Percentiles rank a stretch among this genome's conserved stretches.
Evolutionary conservation across 2,329 filamentous ascomycete genomes (phyloP).

Genomic region (Alternaria rosae): DNA sequence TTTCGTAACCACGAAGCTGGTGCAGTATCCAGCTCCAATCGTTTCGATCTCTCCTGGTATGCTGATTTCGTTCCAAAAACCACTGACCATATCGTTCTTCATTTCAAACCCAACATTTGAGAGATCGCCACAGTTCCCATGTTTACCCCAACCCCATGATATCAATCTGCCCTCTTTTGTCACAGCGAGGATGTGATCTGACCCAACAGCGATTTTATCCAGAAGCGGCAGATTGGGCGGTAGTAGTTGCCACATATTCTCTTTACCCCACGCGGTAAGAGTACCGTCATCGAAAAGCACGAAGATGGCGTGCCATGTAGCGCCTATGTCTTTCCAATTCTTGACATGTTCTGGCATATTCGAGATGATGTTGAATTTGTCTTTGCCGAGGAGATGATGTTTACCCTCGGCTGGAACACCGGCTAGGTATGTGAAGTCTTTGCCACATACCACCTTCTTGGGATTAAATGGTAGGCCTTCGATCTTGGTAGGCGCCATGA

Average conservation of each 20-base stretch:
- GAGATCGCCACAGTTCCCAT: conserved; percentile 83
- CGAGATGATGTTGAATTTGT: conserved; percentile 74
- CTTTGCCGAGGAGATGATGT: conserved; percentile 72
- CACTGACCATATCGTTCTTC: conserved; percentile 39
- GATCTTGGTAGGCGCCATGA: conserved; percentile 25
- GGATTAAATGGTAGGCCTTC: conserved; percentile 67
- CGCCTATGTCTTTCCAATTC: conserved; percentile 72
- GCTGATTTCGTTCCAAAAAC: conserved; percentile 39
- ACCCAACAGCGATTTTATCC: conserved; percentile 76
- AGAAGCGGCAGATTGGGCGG: conserved; percentile 67
- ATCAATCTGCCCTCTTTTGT: conserved; percentile 71
- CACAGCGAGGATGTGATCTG: conserved; percentile 85
- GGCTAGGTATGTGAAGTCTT: conserved; percentile 83
- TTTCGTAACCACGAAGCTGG: conserved; percentile 36
- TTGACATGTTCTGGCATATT: conserved; percentile 61
- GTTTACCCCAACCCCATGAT: conserved; percentile 96
- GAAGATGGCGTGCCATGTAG: conserved; percentile 85
- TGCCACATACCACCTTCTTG: conserved; percentile 74
- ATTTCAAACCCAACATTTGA: conserved; percentile 16
- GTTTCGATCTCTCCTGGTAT: conserved; percentile 29
- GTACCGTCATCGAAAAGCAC: conserved; percentile 68
- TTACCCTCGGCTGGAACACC: conserved; percentile 62
- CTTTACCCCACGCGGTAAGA: conserved; percentile 78
- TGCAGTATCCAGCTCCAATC: conserved; percentile 40
- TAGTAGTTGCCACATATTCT: conserved; percentile 83